Evolutionary conservation across 192 early-diverging fungal species (phyloP).

Genomic region (Coemansia sp.): DNA sequence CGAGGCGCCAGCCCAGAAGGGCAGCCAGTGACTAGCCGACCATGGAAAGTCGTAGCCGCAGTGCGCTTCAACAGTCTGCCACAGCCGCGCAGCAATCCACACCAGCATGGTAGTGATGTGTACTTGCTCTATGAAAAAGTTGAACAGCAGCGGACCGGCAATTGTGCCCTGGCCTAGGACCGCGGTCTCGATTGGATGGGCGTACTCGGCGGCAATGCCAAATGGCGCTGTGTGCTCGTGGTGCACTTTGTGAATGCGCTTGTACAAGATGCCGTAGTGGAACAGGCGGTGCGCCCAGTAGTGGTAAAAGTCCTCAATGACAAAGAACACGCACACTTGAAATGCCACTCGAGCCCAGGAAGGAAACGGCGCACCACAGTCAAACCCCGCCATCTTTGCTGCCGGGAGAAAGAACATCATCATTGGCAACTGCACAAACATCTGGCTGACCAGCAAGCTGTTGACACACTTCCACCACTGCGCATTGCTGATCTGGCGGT

Average conservation of each 20-base stretch:
- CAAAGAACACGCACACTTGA: conserved; percentile 59
- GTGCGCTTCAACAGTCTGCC: conserved; percentile 69
- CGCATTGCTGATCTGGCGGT: conserved; percentile 54
- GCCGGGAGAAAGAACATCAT: conserved; percentile 63
- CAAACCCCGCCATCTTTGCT: conserved; percentile 63
- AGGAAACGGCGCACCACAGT: conserved; percentile 65
- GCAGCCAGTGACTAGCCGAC: conserved; percentile 77
- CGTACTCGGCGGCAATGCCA: conserved; percentile 71
- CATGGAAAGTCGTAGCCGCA: conserved; percentile 81
- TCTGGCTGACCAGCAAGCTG: conserved; percentile 62
- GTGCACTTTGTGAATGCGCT: conserved; percentile 76
- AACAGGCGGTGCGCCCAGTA: conserved; percentile 72
- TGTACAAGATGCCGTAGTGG: conserved; percentile 69
- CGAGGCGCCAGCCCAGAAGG: conserved; percentile 81
- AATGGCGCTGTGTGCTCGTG: conserved; percentile 74
- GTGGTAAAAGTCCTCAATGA: conserved; percentile 69
- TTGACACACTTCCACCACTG: conserved; percentile 61
- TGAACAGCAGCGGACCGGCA: conserved; percentile 58
- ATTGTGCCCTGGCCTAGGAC: conserved; percentile 66
- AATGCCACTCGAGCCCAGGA: conserved; percentile 51
- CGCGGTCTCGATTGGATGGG: conserved; percentile 67
- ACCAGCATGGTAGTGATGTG: conserved; percentile 67
- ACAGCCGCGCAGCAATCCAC: conserved; percentile 67
- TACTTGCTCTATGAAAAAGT: conserved; percentile 56
- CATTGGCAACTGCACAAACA: conserved; percentile 67